Conservation (phyloP, 306 rosid genomes). For the Cucumis sativus region DNA sequence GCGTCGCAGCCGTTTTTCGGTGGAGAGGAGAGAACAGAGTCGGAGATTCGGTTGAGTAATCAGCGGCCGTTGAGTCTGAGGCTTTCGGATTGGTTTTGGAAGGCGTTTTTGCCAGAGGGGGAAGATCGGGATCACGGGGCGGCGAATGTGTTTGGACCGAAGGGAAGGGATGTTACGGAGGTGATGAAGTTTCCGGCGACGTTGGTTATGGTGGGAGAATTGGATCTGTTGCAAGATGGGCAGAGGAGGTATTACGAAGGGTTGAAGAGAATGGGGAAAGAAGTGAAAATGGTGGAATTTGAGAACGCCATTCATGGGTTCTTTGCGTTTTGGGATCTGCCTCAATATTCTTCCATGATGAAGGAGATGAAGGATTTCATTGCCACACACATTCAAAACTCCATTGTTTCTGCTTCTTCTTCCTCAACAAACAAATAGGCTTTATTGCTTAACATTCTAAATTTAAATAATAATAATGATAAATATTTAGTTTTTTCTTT, state of each 20-base stretch:
- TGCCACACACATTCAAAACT: background rate
- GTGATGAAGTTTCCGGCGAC: slow-evolving; percentile 12
- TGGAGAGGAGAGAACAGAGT: slow-evolving; percentile 18
- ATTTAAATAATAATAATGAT: no score
- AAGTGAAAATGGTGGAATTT: slow-evolving; percentile 13
- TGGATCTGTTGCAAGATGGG: slow-evolving; percentile 19
- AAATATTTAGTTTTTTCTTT: no score
- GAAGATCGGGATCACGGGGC: slow-evolving; percentile 13
- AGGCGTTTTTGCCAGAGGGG: slow-evolving; percentile 16
- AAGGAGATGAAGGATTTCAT: slow-evolving; percentile 4
- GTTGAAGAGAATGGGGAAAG: slow-evolving; percentile 12
- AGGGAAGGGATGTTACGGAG: slow-evolving; percentile 9
- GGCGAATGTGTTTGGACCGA: slow-evolving; percentile 16
- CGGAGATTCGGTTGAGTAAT: slow-evolving; percentile 5
- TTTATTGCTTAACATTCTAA: no score
- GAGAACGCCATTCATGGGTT: slow-evolving; percentile 14
- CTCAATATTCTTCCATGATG: background rate
- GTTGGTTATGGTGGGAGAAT: slow-evolving; percentile 10
- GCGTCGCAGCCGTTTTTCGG: slow-evolving; percentile 29
- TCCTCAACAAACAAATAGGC: no score
- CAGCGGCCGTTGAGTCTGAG: background rate
- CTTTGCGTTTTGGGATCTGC: background rate
- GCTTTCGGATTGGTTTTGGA: slow-evolving; percentile 17
- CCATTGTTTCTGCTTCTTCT: no score
- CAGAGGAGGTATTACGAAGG: slow-evolving; percentile 15